Evolutionary conservation across 2,329 filamentous ascomycete genomes (phyloP).

Genomic region (Chalara sp.): DNA sequence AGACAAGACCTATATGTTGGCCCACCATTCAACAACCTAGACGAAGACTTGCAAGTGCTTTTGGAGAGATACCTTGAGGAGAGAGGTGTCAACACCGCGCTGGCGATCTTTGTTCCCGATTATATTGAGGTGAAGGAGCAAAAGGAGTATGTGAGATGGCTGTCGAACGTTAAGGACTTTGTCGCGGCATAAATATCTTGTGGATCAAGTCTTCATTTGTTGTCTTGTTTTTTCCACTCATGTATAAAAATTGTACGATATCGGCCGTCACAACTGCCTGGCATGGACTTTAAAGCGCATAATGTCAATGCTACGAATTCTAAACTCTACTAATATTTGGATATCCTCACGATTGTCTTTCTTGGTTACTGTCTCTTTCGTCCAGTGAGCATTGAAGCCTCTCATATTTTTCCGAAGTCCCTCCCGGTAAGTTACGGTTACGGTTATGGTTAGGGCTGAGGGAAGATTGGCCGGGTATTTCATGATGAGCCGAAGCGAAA

Average conservation of each 20-base stretch:
- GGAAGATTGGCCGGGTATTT: too few species aligned
- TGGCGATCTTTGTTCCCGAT: constrained; percentile 88
- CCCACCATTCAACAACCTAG: constrained; percentile 86
- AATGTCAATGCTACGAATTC: neutral
- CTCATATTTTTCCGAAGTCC: too few species aligned
- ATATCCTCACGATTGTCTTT: too few species aligned
- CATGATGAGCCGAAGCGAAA: too few species aligned
- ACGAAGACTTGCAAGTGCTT: constrained; percentile 89
- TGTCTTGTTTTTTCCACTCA: constrained; percentile 20
- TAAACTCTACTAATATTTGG: neutral
- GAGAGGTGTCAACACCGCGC: constrained; percentile 77
- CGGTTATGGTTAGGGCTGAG: too few species aligned
- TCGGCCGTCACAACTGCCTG: too few species aligned
- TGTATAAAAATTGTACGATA: neutral
- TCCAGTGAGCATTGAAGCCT: too few species aligned
- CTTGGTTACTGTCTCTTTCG: too few species aligned
- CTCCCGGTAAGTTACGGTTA: too few species aligned
- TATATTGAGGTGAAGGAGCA: constrained; percentile 99
- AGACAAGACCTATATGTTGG: constrained; percentile 79
- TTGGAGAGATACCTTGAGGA: constrained; percentile 94
- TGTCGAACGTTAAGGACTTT: constrained; percentile 81
- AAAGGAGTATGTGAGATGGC: constrained; percentile 89
- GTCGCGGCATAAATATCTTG: constrained; percentile 54
- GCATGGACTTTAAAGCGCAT: too few species aligned
- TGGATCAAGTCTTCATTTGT: constrained; percentile 8